These are phyloP conservation scores for Aspergillus sparsus DNA, from an alignment of 495 filamentous ascomycete species.

Conservation along the genomic window DNA sequence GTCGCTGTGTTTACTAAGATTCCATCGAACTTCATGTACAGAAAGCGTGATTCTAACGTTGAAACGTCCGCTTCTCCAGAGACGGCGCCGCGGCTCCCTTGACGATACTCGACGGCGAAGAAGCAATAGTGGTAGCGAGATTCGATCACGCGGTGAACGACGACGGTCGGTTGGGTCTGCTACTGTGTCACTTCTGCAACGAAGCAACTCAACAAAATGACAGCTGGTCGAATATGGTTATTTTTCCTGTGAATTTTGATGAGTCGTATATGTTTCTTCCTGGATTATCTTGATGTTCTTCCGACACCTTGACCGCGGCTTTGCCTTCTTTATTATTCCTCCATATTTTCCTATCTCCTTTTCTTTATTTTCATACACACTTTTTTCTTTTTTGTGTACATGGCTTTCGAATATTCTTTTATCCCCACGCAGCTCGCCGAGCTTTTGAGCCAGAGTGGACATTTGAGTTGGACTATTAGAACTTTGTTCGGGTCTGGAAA, in stretches of 20 bases:
- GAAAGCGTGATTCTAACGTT: slow-evolving; percentile 56
- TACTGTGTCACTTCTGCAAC: slow-evolving; percentile 45
- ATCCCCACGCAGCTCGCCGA: slow-evolving; percentile 26
- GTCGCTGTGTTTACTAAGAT: slow-evolving; percentile 49
- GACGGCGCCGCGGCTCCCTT: slow-evolving; percentile 50
- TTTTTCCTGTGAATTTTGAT: slow-evolving; percentile 35
- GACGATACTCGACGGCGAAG: slow-evolving; percentile 46
- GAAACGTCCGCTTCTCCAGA: slow-evolving; percentile 53
- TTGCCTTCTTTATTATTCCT: slow-evolving; percentile 14
- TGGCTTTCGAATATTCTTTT: slow-evolving; percentile 47
- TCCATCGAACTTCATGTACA: slow-evolving; percentile 36
- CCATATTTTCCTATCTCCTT: slow-evolving; percentile 25
- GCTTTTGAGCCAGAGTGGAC: slow-evolving; percentile 35
- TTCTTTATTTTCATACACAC: slow-evolving; percentile 24
- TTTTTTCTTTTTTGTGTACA: slow-evolving; percentile 44
- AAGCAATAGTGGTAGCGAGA: slow-evolving; percentile 50
- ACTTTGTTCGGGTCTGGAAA: slow-evolving; percentile 53
- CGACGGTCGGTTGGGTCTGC: slow-evolving; percentile 47
- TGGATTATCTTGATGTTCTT: slow-evolving; percentile 31
- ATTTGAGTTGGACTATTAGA: slow-evolving; percentile 50
- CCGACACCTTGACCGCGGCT: slow-evolving; percentile 17
- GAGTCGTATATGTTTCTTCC: slow-evolving; percentile 25
- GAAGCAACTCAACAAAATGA: slow-evolving; percentile 51
- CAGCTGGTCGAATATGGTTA: slow-evolving; percentile 31
- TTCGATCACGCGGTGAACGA: slow-evolving; percentile 39